A percentile compares a stretch with the other conserved stretches of the same genome.
phyloP scores from a whole-genome alignment of 2,329 filamentous ascomycete genomes.

The Nannizziopsis barbatae region DNA sequence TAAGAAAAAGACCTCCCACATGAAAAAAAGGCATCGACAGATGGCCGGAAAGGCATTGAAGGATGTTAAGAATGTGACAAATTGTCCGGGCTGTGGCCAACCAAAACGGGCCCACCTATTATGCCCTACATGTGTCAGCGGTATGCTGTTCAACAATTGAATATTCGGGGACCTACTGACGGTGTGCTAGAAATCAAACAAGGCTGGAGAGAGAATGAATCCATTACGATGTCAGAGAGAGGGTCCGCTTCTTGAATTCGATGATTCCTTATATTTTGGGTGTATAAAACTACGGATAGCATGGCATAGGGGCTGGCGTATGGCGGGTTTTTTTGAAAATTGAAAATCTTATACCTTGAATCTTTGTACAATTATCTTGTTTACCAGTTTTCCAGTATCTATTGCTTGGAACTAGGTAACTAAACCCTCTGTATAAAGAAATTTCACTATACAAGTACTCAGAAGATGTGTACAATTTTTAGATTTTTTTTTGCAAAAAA shows the following conservation, averaged over 20 bases:
- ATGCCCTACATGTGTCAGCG: constrained; percentile 74
- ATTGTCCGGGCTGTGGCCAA: constrained; percentile 78
- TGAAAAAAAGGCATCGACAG: constrained; percentile 84
- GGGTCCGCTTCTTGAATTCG: not conserved
- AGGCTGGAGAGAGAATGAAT: constrained; percentile 7
- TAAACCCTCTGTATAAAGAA: too few relatives aligned
- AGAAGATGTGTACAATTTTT: too few relatives aligned
- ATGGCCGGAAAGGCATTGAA: constrained; percentile 92
- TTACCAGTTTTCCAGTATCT: too few relatives aligned
- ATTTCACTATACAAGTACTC: too few relatives aligned
- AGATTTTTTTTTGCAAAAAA: too few relatives aligned
- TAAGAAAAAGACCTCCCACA: constrained; percentile 97
- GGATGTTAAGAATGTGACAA: constrained; percentile 77
- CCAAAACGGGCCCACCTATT: constrained; percentile 79
- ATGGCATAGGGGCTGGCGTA: constrained; percentile 15
- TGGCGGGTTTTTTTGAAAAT: constrained; percentile 1
- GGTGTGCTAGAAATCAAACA: constrained; percentile 6
- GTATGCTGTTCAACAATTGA: constrained; percentile 37
- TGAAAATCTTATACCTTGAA: too few relatives aligned
- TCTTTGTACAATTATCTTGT: too few relatives aligned
- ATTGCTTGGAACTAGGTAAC: too few relatives aligned
- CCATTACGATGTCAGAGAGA: not conserved
- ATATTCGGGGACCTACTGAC: not conserved
- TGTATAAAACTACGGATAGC: not conserved
- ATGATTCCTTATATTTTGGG: not conserved